Conservation (phyloP, 2,329 filamentous ascomycete species). For the Akanthomyces lecanii region DNA sequence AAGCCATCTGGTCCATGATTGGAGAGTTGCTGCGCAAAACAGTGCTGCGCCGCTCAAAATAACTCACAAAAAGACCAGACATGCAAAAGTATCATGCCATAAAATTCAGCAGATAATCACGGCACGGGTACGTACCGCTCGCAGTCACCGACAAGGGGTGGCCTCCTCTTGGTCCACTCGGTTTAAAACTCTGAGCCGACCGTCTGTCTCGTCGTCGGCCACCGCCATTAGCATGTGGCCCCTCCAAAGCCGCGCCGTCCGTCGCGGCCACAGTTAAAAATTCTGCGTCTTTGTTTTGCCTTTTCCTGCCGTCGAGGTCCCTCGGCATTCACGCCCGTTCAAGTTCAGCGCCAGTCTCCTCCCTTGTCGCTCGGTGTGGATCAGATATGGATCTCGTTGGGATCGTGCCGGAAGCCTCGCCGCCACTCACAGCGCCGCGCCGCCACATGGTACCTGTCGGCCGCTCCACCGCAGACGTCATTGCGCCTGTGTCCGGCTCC, state of each 20-base stretch:
- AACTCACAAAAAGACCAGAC: not conserved
- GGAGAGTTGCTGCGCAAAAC: not conserved
- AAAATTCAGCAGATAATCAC: not conserved
- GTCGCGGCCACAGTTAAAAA: constrained; percentile 12
- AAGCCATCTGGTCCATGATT: not conserved
- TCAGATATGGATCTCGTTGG: constrained; percentile 17
- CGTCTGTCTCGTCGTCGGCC: not conserved
- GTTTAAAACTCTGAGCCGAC: constrained; percentile 17
- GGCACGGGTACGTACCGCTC: not conserved
- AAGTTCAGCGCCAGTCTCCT: not conserved
- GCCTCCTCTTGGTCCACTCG: constrained; percentile 3
- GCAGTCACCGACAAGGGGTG: not conserved
- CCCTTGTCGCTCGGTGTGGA: not conserved
- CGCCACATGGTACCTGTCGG: constrained; percentile 14
- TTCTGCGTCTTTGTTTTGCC: not conserved
- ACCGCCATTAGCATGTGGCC: constrained; percentile 10
- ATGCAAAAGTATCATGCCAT: not conserved
- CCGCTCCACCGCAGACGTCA: constrained; percentile 14
- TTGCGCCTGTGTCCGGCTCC: not conserved
- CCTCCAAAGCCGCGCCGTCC: not conserved
- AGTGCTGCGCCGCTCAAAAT: not conserved
- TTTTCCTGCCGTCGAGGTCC: no score
- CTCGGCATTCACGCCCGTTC: not conserved
- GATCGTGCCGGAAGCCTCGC: constrained; percentile 16
- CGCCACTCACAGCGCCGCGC: constrained; percentile 6